Conservation (phyloP, 768 basidiomycete species). For the Leucogyrophana mollusca region DNA sequence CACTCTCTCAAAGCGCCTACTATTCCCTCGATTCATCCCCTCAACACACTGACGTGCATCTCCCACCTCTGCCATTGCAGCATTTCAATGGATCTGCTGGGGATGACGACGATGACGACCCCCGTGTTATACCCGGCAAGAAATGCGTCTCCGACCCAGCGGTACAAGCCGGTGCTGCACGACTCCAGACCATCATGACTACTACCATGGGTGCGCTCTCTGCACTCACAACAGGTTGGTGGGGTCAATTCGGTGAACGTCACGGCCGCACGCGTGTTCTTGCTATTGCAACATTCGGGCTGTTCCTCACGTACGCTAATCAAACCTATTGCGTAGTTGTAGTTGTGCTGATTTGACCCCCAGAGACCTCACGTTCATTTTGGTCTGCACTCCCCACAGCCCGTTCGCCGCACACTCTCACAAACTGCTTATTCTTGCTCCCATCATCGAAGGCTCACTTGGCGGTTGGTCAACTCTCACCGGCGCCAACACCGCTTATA, state of each 20-base stretch:
- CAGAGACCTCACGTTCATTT: slow-evolving; percentile 77
- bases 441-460: slow-evolving; percentile 74
- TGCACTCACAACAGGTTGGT: slow-evolving; percentile 82
- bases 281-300: slow-evolving; percentile 61
- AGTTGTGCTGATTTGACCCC: slow-evolving; percentile 5
- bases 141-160: slow-evolving; percentile 47
- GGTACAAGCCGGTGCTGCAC: slow-evolving; percentile 68
- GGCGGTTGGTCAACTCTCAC: slow-evolving; percentile 74
- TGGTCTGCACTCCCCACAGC: slow-evolving; percentile 69
- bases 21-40: slow-evolving; percentile 8
- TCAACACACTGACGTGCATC: slow-evolving; percentile 8
- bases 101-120: slow-evolving; percentile 36
- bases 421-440: slow-evolving; percentile 72
- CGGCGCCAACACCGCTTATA: slow-evolving; percentile 65
- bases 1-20: slow-evolving; percentile 1
- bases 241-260: slow-evolving; percentile 78
- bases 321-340: slow-evolving; percentile 25
- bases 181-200: slow-evolving; percentile 75
- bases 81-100: slow-evolving; percentile 16
- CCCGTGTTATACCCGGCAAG: slow-evolving; percentile 34
- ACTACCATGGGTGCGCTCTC: slow-evolving; percentile 77
- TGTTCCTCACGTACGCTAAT: slow-evolving; percentile 67
- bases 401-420: slow-evolving; percentile 65
- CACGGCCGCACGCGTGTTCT: slow-evolving; percentile 78
- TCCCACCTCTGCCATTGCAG: slow-evolving; percentile 10